Base-by-base conservation (phyloP, 1,284 basidiomycete species). In the Thelephora terrestris region DNA sequence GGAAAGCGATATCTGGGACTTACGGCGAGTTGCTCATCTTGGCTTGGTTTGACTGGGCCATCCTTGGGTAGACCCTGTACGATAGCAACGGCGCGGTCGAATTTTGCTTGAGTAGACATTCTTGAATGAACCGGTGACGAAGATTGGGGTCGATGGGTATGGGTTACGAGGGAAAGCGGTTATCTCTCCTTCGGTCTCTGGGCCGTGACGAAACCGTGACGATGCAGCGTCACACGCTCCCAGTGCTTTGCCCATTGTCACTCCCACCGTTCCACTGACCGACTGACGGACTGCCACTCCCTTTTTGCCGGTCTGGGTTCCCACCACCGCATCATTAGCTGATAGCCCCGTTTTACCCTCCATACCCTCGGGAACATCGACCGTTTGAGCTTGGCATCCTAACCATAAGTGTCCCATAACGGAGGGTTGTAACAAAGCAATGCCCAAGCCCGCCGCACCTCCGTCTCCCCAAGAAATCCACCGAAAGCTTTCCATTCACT, bases 381-480 rank as follows among this genome's bases (percentile, higher is more conserved):
- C n/a, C n/a, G n/a, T 10, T 27, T 27, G 5, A 3, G 9, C 29
- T 32, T 12, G 12, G 29, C 14, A 10, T 14, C 12, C 29, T 32
- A 32, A 14, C 29, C 29, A 32, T 10, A 32, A 32, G 14, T 12
- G 7, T 32, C 7, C 9, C 7, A n/a, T n/a, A 32, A 32, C 29
- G 29, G 29, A 32, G 29, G 7, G 29, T 55, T 52, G 52, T 56
- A 12, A 48, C 51, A n/a, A 42, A 20, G 4, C 45, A 34, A 76
- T 75, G 70, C 64, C 74, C 35, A 71, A 71, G 51, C 69, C 78
- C 43, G 85, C 75, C 46, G 74, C 81, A 21, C 86, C 89, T 9
- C 91, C 90, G 2, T 83, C 89, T 12, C 78, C 81, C 27, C 84
- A 89, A 59, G 91, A 95, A 68, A 79, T 95, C 23, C 79, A 89